Conservation (phyloP, 257 asterid species). For the Fraxinus pennsylvanica region DNA sequence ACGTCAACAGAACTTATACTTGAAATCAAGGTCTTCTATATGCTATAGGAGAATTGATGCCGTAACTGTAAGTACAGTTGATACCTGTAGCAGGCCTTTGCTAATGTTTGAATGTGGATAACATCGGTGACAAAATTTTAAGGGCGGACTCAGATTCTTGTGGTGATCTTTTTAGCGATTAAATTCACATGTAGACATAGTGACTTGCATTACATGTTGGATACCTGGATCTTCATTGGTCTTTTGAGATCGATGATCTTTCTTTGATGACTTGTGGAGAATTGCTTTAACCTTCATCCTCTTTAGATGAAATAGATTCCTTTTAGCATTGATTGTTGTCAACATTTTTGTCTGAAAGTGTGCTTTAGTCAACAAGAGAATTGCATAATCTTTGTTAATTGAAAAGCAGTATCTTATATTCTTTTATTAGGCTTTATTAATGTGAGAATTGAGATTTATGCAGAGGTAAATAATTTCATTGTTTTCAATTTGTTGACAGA, state of each 20-base stretch:
- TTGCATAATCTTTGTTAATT: background rate
- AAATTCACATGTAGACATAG: background rate
- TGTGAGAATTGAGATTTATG: background rate
- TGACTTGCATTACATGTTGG: background rate
- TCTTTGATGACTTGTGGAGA: background rate
- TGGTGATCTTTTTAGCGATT: slow-evolving; percentile 6
- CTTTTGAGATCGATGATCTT: background rate
- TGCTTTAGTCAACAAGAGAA: background rate
- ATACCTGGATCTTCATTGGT: slow-evolving; percentile 1
- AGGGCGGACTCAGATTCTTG: background rate
- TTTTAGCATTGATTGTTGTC: background rate
- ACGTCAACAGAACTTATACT: background rate
- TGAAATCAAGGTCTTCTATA: background rate
- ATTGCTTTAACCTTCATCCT: background rate
- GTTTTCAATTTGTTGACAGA: too few relatives aligned
- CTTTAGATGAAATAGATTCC: background rate
- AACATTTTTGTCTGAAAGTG: background rate
- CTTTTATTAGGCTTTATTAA: background rate
- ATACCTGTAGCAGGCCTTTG: slow-evolving; percentile 11
- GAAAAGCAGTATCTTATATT: background rate
- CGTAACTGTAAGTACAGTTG: background rate
- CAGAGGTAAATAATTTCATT: too few relatives aligned
- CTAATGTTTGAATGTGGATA: slow-evolving; percentile 12
- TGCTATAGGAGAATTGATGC: too few relatives aligned
- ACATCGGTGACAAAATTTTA: background rate